phyloP scores from a whole-genome alignment of 208 protist genomes.

The Hexamita inflata region DNA sequence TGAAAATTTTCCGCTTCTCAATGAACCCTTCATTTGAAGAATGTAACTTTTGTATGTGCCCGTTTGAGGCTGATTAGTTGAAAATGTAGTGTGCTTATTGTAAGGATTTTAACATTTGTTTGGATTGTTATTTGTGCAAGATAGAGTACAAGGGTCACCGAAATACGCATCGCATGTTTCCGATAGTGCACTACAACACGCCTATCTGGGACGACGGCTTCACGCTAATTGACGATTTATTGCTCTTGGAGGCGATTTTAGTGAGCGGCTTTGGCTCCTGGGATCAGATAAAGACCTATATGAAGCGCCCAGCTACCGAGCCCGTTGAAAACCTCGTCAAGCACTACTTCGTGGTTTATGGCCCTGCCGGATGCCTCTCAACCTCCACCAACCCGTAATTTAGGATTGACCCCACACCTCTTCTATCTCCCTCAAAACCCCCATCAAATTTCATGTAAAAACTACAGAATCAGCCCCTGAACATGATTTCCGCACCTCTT shows the following conservation, averaged over 20 bases:
- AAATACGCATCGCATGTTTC: background rate
- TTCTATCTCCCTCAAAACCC: background rate
- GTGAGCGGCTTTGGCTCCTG: constrained; percentile 8
- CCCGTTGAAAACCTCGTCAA: background rate
- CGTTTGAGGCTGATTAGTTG: background rate
- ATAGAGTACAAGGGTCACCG: constrained; percentile 18
- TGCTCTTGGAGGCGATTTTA: constrained; percentile 9
- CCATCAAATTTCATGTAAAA: background rate
- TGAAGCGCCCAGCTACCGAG: background rate
- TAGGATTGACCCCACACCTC: background rate
- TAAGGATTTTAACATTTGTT: constrained; percentile 23
- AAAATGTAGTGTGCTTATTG: background rate
- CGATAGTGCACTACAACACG: background rate
- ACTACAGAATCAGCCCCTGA: background rate
- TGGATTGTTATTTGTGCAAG: background rate
- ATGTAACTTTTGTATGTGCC: constrained; percentile 13
- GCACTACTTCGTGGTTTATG: background rate
- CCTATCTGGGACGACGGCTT: background rate
- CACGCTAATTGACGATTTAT: background rate
- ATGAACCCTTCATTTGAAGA: too few relatives aligned
- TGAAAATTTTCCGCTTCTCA: too few relatives aligned
- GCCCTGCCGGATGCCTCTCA: background rate
- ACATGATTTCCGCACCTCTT: background rate
- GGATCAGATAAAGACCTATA: background rate
- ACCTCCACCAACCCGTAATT: background rate